Evolutionary conservation across 2,329 filamentous ascomycete genomes (phyloP), one percentile per base, ranked within the genome.

Genomic region (Teratosphaeria viscida): DNA sequence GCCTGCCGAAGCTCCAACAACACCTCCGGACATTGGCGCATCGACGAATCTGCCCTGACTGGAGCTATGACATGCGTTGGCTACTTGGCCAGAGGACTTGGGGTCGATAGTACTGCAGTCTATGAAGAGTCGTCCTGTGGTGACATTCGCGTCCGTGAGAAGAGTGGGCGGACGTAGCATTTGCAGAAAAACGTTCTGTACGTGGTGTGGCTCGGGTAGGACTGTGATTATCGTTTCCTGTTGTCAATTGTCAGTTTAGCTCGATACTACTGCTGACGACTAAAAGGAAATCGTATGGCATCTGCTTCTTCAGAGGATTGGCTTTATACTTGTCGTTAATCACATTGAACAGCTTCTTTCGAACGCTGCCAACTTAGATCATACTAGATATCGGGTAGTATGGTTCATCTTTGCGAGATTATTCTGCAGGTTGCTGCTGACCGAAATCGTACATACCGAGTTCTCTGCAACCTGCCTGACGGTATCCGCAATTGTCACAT

Each of bases 81-180:
- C 90, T 5, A 97, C 87, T 65, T 85, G 82, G 47, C 84, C 84
- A 1, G 92, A 96, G 2, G 91, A 90, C 35, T 85, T 85, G 0
- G 92, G 91, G 74, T 97, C 94, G 70, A 99, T 97, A 16, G 94
- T 99, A 3, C 92, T 97, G 74, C 89, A 92, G 74, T 99, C 94
- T 71, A 99, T 94, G 74, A 95, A 96, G 60, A 96, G 77, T 47
- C 91, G 86, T 60, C 86, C 78, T 16, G 62, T 49, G 56, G 80
- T 81, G 49, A 78, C 66, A 0, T 80, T 72, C 1, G 76, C 71
- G 23, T 79, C 69, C 35, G 73, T 74, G 6, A 81, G 77, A 5
- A 86, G 78, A 5, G 74, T 77, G 7, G 80, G 77, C 2, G 81
- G 77, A 54, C 83, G 79, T 53, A 95, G 79, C 71, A 97, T 91